A percentile compares a stretch with the other conserved stretches of the same genome.
Conservation (phyloP, 164 flowering plant species). For the Tinospora cordifolia region DNA sequence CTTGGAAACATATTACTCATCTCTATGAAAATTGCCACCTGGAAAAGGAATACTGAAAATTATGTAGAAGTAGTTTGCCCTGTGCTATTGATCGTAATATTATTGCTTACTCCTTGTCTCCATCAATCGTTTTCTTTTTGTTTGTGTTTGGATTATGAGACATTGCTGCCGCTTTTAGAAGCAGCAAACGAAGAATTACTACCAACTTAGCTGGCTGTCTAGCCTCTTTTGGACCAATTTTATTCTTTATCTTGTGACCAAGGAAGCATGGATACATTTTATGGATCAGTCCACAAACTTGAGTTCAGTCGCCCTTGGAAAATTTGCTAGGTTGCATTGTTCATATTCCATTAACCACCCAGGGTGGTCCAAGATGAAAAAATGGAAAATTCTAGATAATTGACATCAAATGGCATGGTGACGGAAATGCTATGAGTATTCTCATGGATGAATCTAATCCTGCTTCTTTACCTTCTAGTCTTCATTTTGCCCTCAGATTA, state of each 20-base stretch:
- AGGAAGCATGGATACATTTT: background rate
- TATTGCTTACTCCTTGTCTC: background rate
- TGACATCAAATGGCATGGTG: background rate
- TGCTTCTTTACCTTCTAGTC: no score
- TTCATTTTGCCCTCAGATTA: no score
- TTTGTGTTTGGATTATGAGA: background rate
- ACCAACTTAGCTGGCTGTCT: background rate
- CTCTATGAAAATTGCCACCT: background rate
- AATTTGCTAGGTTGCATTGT: no score
- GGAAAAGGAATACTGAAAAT: background rate
- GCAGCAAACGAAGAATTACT: background rate
- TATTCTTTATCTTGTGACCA: background rate
- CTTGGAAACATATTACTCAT: constrained; percentile 2
- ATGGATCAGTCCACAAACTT: background rate
- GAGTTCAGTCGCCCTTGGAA: no score
- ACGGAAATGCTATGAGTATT: background rate
- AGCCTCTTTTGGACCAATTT: background rate
- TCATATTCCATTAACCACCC: no score
- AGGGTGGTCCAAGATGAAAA: no score
- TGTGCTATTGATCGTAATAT: background rate
- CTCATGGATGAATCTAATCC: background rate
- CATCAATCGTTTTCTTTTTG: background rate
- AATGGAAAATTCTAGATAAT: background rate
- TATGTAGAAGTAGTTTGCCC: background rate
- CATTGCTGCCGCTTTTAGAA: background rate